These are phyloP conservation scores for Metarhizium guizhouense DNA, from an alignment of 2,329 filamentous ascomycete genomes.

Conservation along the genomic window DNA sequence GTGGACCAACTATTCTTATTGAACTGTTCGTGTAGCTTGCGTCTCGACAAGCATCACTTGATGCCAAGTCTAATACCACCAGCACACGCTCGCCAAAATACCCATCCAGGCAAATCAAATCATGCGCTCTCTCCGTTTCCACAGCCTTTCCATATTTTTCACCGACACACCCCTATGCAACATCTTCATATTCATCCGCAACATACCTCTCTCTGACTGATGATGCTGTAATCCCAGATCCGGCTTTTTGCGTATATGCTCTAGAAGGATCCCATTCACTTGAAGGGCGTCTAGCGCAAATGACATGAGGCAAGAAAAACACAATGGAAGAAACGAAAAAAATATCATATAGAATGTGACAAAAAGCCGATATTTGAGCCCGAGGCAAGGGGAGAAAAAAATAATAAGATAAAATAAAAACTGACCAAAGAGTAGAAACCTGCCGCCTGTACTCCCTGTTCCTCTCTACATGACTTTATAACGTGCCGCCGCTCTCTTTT, in stretches of 20 bases:
- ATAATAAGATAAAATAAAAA: conserved; percentile 12
- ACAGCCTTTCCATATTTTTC: background rate
- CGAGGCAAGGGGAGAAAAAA: conserved; percentile 7
- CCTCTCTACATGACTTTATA: conserved; percentile 34
- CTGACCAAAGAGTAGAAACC: conserved; percentile 12
- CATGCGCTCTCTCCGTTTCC: background rate
- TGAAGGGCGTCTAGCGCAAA: conserved; percentile 22
- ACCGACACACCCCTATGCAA: background rate
- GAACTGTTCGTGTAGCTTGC: background rate
- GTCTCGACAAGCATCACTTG: conserved; percentile 7
- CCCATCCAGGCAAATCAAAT: background rate
- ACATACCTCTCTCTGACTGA: background rate
- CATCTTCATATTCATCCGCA: background rate
- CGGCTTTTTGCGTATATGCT: conserved; percentile 2
- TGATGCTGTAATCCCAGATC: background rate
- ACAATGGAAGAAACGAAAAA: background rate
- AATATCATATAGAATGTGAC: background rate
- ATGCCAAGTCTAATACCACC: conserved; percentile 5
- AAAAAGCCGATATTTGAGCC: background rate
- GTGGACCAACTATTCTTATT: conserved; percentile 1
- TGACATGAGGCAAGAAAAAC: conserved; percentile 9
- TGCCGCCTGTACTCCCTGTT: conserved; percentile 29
- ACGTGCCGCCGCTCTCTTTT: conserved; percentile 22
- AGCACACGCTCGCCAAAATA: background rate
- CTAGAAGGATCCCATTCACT: conserved; percentile 21